Conservation (phyloP, 2,329 filamentous ascomycete species). For the Ophiosphaerella herpotricha region DNA sequence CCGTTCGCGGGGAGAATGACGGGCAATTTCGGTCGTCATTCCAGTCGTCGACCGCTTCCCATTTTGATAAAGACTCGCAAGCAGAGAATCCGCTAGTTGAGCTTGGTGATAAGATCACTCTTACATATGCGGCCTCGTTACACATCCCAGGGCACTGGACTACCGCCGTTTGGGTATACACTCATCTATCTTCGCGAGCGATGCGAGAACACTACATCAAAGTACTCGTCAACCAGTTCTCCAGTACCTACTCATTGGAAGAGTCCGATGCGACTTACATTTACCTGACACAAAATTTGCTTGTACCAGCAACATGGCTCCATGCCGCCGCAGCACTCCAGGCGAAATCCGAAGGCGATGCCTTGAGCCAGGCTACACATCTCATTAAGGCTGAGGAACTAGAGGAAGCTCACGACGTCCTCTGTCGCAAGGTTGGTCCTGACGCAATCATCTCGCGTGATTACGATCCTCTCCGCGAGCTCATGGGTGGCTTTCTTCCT, state of each 20-base stretch:
- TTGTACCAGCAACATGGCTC: slow-evolving; percentile 77
- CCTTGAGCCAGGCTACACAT: slow-evolving; percentile 63
- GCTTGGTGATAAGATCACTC: slow-evolving; percentile 60
- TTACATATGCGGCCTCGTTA: slow-evolving; percentile 43
- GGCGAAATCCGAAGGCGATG: slow-evolving; percentile 73
- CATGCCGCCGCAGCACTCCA: slow-evolving; percentile 85
- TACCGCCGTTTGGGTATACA: slow-evolving; percentile 72
- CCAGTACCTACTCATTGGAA: slow-evolving; percentile 64
- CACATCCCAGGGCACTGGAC: slow-evolving; percentile 43
- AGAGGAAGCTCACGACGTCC: slow-evolving; percentile 81
- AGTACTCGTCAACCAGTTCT: slow-evolving; percentile 63
- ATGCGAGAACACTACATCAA: slow-evolving; percentile 75
- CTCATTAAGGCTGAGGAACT: slow-evolving; percentile 78
- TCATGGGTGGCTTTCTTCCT: slow-evolving; percentile 71
- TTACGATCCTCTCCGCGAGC: slow-evolving; percentile 68
- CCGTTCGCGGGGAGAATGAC: slow-evolving; percentile 23
- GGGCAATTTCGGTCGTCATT: slow-evolving; percentile 26
- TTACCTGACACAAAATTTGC: slow-evolving; percentile 66
- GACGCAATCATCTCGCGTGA: slow-evolving; percentile 80
- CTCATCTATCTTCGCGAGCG: slow-evolving; percentile 69
- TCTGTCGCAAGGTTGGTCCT: slow-evolving; percentile 81
- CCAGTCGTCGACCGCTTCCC: slow-evolving; percentile 35
- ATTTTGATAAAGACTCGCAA: slow-evolving; percentile 52
- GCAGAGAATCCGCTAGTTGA: slow-evolving; percentile 64
- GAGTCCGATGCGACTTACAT: slow-evolving; percentile 62